A percentile compares a stretch with the other conserved stretches of the same genome.
Conservation (phyloP, 1,284 basidiomycete species). For the Moesziomyces sp. region DNA sequence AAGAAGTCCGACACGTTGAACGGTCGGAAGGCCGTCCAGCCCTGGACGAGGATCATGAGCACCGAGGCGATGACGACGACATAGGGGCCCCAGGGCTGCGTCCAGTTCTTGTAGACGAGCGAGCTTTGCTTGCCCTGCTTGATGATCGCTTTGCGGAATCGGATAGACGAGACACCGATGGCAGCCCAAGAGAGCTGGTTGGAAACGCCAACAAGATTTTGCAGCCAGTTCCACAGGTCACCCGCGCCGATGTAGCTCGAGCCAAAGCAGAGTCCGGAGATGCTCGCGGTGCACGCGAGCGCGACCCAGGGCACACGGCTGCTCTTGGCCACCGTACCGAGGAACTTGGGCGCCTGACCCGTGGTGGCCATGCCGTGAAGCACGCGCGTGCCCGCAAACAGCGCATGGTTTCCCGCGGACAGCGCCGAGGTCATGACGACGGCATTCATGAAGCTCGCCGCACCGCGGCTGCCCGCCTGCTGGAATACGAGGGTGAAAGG, state of each 20-base stretch:
- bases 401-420: slow-evolving; percentile 83
- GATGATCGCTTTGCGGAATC: slow-evolving; percentile 76
- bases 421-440: slow-evolving; percentile 80
- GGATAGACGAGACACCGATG: slow-evolving; percentile 79
- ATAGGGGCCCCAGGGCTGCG: slow-evolving; percentile 65
- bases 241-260: slow-evolving; percentile 66
- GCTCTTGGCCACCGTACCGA: slow-evolving; percentile 75
- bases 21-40: slow-evolving; percentile 53
- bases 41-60: slow-evolving; percentile 64
- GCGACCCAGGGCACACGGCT: slow-evolving; percentile 80
- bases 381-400: slow-evolving; percentile 83
- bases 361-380: slow-evolving; percentile 78
- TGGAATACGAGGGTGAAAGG: slow-evolving; percentile 67
- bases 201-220: slow-evolving; percentile 76
- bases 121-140: slow-evolving; percentile 71
- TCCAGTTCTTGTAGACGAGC: slow-evolving; percentile 71
- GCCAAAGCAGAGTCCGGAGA: slow-evolving; percentile 77
- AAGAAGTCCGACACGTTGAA: slow-evolving; percentile 66
- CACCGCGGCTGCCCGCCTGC: slow-evolving; percentile 68
- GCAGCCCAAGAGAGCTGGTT: slow-evolving; percentile 85
- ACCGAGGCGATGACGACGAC: slow-evolving; percentile 49
- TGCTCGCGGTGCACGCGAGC: slow-evolving; percentile 76
- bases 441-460: slow-evolving; percentile 76
- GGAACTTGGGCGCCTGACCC: slow-evolving; percentile 80
- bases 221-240: slow-evolving; percentile 73